Evolutionary conservation across 495 filamentous ascomycete genomes (phyloP).

Genomic region (Neurospora cerealis): DNA sequence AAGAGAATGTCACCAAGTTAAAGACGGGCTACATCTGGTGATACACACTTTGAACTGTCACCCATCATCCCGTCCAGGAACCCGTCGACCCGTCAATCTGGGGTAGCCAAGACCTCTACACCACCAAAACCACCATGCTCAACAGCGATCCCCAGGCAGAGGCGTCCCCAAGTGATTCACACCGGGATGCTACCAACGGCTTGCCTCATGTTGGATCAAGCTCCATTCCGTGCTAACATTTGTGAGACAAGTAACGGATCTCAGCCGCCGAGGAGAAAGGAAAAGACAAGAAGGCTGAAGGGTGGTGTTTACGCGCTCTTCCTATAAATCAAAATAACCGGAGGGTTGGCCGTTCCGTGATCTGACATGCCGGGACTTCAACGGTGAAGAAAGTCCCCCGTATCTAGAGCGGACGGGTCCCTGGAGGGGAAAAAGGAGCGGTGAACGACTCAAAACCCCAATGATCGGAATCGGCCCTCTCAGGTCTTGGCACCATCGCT

Average conservation of each 20-base stretch:
- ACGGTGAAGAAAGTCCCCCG: background rate
- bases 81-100: background rate
- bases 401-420: background rate
- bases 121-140: background rate
- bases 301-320: background rate
- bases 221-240: background rate
- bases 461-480: background rate
- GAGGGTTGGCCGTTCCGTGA: background rate
- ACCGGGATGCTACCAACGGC: background rate
- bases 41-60: background rate
- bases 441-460: background rate
- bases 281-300: background rate
- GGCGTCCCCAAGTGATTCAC: background rate
- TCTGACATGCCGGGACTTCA: background rate
- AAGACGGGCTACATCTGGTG: background rate
- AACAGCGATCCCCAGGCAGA: background rate
- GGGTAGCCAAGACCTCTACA: background rate
- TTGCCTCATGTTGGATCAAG: background rate
- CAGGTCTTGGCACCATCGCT: background rate
- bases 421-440: background rate
- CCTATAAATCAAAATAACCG: background rate
- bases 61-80: background rate
- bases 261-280: background rate
- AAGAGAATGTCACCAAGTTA: background rate
- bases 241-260: background rate